Conservation (phyloP, 2,329 filamentous ascomycete genomes). For the Apiospora aurea region DNA sequence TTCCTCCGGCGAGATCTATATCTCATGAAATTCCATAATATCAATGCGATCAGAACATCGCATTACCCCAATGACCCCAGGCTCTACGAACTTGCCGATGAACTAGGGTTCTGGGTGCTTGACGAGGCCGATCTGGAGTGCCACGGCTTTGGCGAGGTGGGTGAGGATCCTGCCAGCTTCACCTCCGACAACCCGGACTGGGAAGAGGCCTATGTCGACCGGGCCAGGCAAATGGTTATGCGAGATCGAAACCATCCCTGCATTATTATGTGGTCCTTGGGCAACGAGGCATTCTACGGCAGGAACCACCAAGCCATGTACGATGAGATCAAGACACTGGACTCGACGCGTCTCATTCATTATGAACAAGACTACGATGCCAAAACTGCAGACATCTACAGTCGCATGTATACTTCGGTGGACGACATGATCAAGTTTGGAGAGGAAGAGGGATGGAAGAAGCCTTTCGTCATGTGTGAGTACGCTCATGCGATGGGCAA, state of each 20-base stretch:
- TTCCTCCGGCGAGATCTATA: conserved; percentile 68
- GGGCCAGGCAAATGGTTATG: conserved; percentile 68
- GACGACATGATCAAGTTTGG: conserved; percentile 51
- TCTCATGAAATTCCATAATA: conserved; percentile 72
- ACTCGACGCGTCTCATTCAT: conserved; percentile 66
- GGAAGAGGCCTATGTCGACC: conserved; percentile 71
- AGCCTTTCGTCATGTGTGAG: conserved; percentile 66
- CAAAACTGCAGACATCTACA: conserved; percentile 67
- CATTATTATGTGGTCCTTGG: conserved; percentile 75
- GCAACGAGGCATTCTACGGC: conserved; percentile 76
- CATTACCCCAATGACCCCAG: conserved; percentile 70
- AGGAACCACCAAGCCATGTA: conserved; percentile 74
- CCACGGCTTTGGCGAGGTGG: conserved; percentile 56
- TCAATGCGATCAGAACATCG: conserved; percentile 73
- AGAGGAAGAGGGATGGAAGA: conserved; percentile 51
- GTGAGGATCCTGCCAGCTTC: conserved; percentile 54
- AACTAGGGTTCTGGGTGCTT: conserved; percentile 70
- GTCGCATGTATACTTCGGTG: conserved; percentile 68
- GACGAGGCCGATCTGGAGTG: conserved; percentile 64
- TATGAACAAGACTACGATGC: conserved; percentile 70
- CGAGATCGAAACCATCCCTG: conserved; percentile 67
- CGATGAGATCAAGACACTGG: conserved; percentile 63
- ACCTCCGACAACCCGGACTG: conserved; percentile 67
- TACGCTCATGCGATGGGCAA: conserved; percentile 74
- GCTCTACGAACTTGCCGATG: conserved; percentile 67